Conservation (phyloP, 1,139 yeast species). For the Hansenula lynferdii region DNA sequence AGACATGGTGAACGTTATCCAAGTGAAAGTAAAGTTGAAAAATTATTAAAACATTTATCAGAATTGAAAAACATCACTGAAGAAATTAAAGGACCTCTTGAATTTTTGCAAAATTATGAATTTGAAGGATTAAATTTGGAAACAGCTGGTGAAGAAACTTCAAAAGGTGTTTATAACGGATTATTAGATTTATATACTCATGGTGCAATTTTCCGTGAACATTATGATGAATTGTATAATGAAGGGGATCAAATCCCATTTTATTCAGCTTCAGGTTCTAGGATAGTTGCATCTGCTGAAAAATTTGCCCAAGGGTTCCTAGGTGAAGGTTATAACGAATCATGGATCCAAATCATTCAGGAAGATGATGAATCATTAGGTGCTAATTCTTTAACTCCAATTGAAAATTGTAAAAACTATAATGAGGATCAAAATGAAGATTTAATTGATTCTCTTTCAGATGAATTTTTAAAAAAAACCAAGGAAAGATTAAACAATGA, state of each 20-base stretch:
- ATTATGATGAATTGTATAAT: conserved; percentile 33
- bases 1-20: conserved; percentile 81
- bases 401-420: conserved; percentile 27
- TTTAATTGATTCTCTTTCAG: conserved; percentile 17
- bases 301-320: conserved; percentile 38
- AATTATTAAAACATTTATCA: conserved; percentile 13
- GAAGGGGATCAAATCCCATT: conserved; percentile 29
- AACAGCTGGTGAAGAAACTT: conserved; percentile 24
- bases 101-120: conserved; percentile 33
- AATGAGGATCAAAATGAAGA: conserved; percentile 21
- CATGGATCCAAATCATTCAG: conserved; percentile 31
- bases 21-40: conserved; percentile 27
- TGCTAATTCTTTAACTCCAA: conserved; percentile 36
- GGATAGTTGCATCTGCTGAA: conserved; percentile 34
- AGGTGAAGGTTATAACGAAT: conserved; percentile 29
- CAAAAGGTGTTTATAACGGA: conserved; percentile 32
- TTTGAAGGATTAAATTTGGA: conserved; percentile 23
- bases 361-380: conserved; percentile 34
- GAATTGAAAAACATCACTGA: conserved; percentile 24
- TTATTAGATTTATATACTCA: conserved; percentile 14
- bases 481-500: conserved; percentile 33
- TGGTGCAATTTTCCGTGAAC: conserved; percentile 29
- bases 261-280: conserved; percentile 33
- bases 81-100: conserved; percentile 28
- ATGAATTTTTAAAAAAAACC: conserved; percentile 30